Evolutionary conservation across 805 yeast species (phyloP).

Genomic region (Metschnikowia gelsemii): DNA sequence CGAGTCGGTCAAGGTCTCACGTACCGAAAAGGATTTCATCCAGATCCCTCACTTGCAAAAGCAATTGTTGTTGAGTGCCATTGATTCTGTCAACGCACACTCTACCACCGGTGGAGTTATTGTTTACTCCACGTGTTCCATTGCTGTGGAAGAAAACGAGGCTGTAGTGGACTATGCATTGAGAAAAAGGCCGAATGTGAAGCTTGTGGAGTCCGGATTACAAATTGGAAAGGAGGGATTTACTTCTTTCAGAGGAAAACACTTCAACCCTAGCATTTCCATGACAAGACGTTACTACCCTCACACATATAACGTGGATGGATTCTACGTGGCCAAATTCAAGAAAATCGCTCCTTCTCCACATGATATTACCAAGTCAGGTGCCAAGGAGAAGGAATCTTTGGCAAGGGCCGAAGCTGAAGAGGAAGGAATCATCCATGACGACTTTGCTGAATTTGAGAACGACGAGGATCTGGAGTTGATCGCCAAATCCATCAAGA

Average conservation of each 20-base stretch:
- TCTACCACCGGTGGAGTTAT: conserved; percentile 90
- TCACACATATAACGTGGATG: conserved; percentile 97
- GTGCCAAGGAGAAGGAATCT: conserved; percentile 82
- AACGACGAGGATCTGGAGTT: conserved; percentile 71
- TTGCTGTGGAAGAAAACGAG: conserved; percentile 97
- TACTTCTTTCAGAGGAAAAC: conserved; percentile 89
- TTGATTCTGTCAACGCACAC: conserved; percentile 93
- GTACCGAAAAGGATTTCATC: conserved; percentile 95
- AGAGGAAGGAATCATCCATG: conserved; percentile 79
- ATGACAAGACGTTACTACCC: conserved; percentile 96
- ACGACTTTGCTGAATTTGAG: conserved; percentile 82
- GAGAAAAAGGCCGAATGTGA: conserved; percentile 93
- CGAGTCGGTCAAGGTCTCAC: conserved; percentile 85
- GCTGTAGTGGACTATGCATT: conserved; percentile 97
- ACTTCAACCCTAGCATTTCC: conserved; percentile 70
- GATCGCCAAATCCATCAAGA: conserved; percentile 66
- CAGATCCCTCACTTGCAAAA: conserved; percentile 96
- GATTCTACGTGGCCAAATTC: conserved; percentile 96
- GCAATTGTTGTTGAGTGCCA: conserved; percentile 89
- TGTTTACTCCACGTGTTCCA: conserved; percentile 97
- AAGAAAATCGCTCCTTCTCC: conserved; percentile 86
- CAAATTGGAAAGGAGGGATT: conserved; percentile 96
- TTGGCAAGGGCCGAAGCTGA: conserved; percentile 78
- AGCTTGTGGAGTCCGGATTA: conserved; percentile 87
- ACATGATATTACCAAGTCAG: conserved; percentile 80